phyloP scores from a whole-genome alignment of 805 yeast genomes.

The Candida qinlingensis region DNA sequence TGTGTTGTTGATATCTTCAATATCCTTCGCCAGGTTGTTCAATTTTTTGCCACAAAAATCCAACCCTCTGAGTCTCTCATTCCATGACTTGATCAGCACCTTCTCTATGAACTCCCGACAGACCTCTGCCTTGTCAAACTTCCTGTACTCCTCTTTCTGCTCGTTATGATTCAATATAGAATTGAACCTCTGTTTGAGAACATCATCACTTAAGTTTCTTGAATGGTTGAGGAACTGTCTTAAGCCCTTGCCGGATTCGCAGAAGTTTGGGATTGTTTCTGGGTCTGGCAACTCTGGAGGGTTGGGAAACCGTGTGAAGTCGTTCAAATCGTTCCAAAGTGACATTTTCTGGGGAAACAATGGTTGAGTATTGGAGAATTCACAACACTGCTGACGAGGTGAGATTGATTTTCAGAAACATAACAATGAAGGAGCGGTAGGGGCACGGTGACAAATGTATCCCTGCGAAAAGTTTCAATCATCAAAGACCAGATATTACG shows the following conservation, averaged over 20 bases:
- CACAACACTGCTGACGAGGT: too few relatives aligned
- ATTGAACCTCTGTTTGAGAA: slow-evolving; percentile 37
- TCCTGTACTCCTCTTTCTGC: slow-evolving; percentile 4
- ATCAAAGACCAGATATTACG: too few relatives aligned
- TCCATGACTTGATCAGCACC: slow-evolving; percentile 44
- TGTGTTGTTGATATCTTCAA: slow-evolving; percentile 14
- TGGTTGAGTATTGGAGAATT: too few relatives aligned
- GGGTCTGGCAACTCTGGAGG: slow-evolving; percentile 21
- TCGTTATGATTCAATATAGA: slow-evolving; percentile 28
- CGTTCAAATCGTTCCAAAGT: slow-evolving; percentile 20
- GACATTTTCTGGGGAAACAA: slow-evolving; percentile 11
- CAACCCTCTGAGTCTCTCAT: slow-evolving; percentile 34
- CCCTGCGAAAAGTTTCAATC: too few relatives aligned
- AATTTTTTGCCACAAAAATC: slow-evolving; percentile 35
- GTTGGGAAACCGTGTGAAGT: slow-evolving; percentile 16
- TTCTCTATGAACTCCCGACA: slow-evolving; percentile 33
- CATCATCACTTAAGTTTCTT: slow-evolving; percentile 40
- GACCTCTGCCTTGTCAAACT: slow-evolving; percentile 12
- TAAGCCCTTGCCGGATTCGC: slow-evolving; percentile 31
- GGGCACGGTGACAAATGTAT: too few relatives aligned
- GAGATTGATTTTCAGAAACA: too few relatives aligned
- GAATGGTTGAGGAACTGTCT: slow-evolving; percentile 32
- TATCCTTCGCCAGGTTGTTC: slow-evolving; percentile 29
- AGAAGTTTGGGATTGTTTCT: slow-evolving; percentile 19
- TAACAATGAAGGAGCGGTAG: too few relatives aligned